Percentiles rank a stretch among this genome's conserved stretches.
phyloP scores from a whole-genome alignment of 2,329 filamentous ascomycete genomes.

The Venturia pyrina region DNA sequence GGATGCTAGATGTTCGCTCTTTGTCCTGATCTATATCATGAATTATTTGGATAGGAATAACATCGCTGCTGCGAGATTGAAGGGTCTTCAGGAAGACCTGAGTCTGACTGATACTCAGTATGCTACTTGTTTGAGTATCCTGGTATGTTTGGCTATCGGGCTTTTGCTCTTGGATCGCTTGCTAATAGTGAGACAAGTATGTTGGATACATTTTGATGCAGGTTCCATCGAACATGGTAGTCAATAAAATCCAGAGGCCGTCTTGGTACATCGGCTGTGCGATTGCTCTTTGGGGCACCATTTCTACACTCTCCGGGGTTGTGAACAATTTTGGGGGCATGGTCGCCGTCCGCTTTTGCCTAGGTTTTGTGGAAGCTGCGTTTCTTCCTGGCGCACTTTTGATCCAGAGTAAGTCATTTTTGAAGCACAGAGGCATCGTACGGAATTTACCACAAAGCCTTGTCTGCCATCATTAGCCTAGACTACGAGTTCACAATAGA shows the following conservation, averaged over 20 bases:
- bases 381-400: slow-evolving; percentile 28
- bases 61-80: slow-evolving; percentile 54
- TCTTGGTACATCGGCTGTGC: slow-evolving; percentile 21
- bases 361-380: slow-evolving; percentile 33
- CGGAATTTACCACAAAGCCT: slow-evolving; percentile 19
- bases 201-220: slow-evolving; percentile 43
- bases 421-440: slow-evolving; percentile 14
- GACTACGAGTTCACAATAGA: slow-evolving; percentile 25
- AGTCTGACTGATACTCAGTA: slow-evolving; percentile 48
- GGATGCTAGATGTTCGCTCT: slow-evolving; percentile 23
- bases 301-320: slow-evolving; percentile 23
- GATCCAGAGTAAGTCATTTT: slow-evolving; percentile 17
- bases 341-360: slow-evolving; percentile 27
- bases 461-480: background rate
- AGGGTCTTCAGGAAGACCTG: slow-evolving; percentile 40
- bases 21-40: slow-evolving; percentile 27
- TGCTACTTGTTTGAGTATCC: slow-evolving; percentile 38
- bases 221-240: slow-evolving; percentile 27
- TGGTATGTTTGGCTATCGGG: background rate
- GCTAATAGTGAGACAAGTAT: slow-evolving; percentile 40
- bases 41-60: slow-evolving; percentile 51
- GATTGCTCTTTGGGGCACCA: slow-evolving; percentile 26
- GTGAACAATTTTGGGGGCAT: slow-evolving; percentile 26
- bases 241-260: slow-evolving; percentile 25
- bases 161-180: slow-evolving; percentile 24